Evolutionary conservation across 352 stramenopile species (phyloP).

Genomic region (Pythium dissimile): DNA sequence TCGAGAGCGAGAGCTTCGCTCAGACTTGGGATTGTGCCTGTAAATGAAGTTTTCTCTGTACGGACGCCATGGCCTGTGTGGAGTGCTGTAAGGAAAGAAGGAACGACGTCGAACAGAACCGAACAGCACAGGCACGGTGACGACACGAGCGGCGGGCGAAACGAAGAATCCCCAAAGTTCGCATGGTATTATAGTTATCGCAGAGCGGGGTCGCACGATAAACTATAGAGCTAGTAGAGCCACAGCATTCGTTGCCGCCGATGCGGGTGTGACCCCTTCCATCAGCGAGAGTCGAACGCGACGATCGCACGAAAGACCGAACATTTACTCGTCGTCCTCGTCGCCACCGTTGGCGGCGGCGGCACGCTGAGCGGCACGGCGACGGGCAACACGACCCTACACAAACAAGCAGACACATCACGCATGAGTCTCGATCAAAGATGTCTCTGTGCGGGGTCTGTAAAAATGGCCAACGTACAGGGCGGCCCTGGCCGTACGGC

Average conservation of each 20-base stretch:
- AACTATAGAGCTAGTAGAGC: slow-evolving; percentile 31
- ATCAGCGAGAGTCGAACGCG: slow-evolving; percentile 9
- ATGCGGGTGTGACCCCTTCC: not conserved
- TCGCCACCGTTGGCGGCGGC: slow-evolving; percentile 86
- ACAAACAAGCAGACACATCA: slow-evolving; percentile 16
- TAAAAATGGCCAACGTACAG: slow-evolving; percentile 34
- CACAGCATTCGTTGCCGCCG: slow-evolving; percentile 19
- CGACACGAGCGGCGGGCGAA: not conserved
- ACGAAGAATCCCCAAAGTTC: slow-evolving; percentile 70
- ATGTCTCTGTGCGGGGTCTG: slow-evolving; percentile 13
- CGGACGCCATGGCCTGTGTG: too few relatives aligned
- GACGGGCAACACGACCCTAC: slow-evolving; percentile 93
- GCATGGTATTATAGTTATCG: slow-evolving; percentile 84
- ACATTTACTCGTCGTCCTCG: slow-evolving; percentile 82
- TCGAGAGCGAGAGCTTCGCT: too few relatives aligned
- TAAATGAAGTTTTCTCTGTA: too few relatives aligned
- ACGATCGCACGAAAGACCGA: slow-evolving; percentile 18
- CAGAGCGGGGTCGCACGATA: slow-evolving; percentile 21
- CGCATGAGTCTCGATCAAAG: slow-evolving; percentile 13
- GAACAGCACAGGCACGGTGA: not conserved
- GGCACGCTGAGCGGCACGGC: slow-evolving; percentile 91
- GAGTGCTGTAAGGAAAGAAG: too few relatives aligned
- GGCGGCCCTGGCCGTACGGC: slow-evolving; percentile 96
- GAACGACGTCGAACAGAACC: not conserved
- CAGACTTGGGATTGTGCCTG: too few relatives aligned